Base-by-base conservation (phyloP, 2,329 filamentous ascomycete species). In the Coleophoma crateriformis region DNA sequence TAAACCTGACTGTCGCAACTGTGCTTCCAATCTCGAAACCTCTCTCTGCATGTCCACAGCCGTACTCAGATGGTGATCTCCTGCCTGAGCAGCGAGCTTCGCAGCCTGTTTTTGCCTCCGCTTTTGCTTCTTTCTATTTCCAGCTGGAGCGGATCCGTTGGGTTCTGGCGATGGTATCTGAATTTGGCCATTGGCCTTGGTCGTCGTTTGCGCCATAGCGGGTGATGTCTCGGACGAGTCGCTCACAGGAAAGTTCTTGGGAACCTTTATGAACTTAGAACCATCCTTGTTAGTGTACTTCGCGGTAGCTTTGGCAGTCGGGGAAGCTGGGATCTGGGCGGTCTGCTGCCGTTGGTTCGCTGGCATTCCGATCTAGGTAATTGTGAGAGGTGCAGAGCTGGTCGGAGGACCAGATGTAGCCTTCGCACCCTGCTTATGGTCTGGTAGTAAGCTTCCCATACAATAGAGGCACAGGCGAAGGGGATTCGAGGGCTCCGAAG, bases 61-160 rank as follows among this genome's bases (percentile, higher is more conserved):
- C 35, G 35, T n/a, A 38, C 12, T 50, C 53, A 15, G 33, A 48
- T 15, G 56, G 17, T 22, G 54, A 39, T 46, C 51, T 22, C 48
- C 27, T n/a, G 55, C 53, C 43, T 62, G 60, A 22, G 64, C 61
- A 47, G 62, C 61, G 27, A 61, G 57, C 50, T 64, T 64, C 14
- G 64, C 64, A 32, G 63, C 63, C 46, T 62, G 85, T 68, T 96
- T 96, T 64, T 88, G 86, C 58, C 91, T 82, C 59, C 91, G 83
- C 76, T 96, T 96, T 68, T 94, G 88, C 75, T 96, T 97, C 77
- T 96, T 96, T 65, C 88, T 84, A 71, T 96, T 96, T 46, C 91
- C 85, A 8, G 75, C 64, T 41, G 73, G 74, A 41, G 74, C 70
- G 43, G 68, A 60, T 45, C 58, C 58, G 53, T 59, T 61, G 14